Evolutionary conservation across 1,139 yeast genomes (phyloP), one percentile per base, ranked within the genome.

Genomic region (Pichia sp.): DNA sequence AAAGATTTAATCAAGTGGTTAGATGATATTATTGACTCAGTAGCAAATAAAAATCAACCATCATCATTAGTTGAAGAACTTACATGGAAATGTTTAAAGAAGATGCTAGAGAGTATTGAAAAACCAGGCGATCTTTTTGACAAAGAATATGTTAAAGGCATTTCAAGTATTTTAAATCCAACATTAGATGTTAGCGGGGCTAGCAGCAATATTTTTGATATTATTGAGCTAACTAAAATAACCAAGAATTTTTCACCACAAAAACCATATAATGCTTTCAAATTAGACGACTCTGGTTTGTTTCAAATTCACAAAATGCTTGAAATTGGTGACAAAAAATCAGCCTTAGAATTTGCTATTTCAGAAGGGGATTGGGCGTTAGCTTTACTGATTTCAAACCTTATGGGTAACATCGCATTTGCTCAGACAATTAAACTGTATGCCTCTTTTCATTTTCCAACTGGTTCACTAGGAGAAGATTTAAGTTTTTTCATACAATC

Each of bases 321-420:
- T 45, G 84, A 80, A 60, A 62, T 68, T 1, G 97, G 97, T 1
- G 74, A 81, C 49, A 75, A 80, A 29, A 80, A 78, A 27, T 76
- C 73, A 3, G 97, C 96, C 0, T 67, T 89, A 47, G 72, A 76
- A 32, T 70, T 72, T 50, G 79, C 94, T 1, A 64, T 88, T 34
- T 73, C 76, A 2, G 76, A 78, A 50, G 78, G 81, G 11, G 86
- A 87, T 54, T 89, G 89, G 86, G 80, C 95, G 0, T 73, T 89
- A 63, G 86, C 96, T 0, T 65, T 90, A 49, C 66, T 88, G 39
- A 70, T 90, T 49, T 83, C 95, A 1, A 76, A 83, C 51, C 67
- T 86, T 18, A 67, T 79, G 34, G 84, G 94, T 1, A 75, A 77
- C 18, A 81, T 78, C 4, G 72, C 73, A 44, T 84, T 88, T 76